Conservation (phyloP, 257 asterid genomes). For the Gardenia jasminoides region DNA sequence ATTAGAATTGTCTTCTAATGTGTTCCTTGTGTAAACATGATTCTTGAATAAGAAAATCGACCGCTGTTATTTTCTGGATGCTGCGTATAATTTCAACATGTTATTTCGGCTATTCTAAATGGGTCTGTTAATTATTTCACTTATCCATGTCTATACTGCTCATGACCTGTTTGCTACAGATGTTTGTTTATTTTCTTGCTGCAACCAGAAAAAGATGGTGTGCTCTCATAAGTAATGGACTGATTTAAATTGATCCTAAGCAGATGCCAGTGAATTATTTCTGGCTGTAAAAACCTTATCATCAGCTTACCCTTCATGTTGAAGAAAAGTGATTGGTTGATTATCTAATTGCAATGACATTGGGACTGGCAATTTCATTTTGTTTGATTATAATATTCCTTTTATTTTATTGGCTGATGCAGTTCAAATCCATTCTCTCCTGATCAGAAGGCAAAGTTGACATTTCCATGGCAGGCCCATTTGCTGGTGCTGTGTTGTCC, state of each 20-base stretch:
- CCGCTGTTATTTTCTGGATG: neutral
- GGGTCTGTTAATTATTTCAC: neutral
- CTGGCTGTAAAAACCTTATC: neutral
- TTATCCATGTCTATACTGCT: neutral
- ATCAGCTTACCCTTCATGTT: neutral
- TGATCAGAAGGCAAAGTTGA: constrained; percentile 86
- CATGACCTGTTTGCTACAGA: neutral
- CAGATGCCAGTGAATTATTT: too few relatives aligned
- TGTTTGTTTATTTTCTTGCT: neutral
- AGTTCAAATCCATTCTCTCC: constrained; percentile 99
- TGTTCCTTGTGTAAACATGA: neutral
- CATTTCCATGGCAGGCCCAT: constrained; percentile 87
- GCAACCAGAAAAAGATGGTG: neutral
- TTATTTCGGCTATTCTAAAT: neutral
- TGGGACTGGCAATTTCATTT: neutral
- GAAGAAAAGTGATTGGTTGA: neutral
- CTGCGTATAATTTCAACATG: neutral
- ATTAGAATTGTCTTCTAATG: neutral
- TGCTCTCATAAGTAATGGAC: too few relatives aligned
- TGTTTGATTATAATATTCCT: constrained; percentile 5
- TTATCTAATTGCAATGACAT: neutral
- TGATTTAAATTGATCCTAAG: too few relatives aligned
- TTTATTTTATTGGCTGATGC: constrained; percentile 29
- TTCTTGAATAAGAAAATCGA: neutral
- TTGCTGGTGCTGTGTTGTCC: constrained; percentile 84